phyloP scores from a whole-genome alignment of 495 filamentous ascomycete genomes.

The Penicillium ochrochloron region DNA sequence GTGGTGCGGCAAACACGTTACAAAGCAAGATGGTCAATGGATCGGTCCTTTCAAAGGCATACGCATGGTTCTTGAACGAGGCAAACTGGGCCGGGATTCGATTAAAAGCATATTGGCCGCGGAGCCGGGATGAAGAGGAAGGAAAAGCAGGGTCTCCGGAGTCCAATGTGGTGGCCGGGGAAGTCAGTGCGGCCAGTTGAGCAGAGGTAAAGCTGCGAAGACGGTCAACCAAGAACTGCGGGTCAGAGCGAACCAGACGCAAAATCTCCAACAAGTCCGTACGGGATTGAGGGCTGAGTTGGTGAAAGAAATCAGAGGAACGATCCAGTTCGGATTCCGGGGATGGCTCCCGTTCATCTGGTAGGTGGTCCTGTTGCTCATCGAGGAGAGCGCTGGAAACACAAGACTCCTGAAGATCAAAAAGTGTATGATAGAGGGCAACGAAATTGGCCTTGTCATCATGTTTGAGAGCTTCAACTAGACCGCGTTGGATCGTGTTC shows the following conservation, averaged over 20 bases:
- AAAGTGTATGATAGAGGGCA: constrained; percentile 81
- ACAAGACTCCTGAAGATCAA: constrained; percentile 87
- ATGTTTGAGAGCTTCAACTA: constrained; percentile 86
- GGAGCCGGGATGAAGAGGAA: constrained; percentile 67
- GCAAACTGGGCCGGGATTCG: constrained; percentile 63
- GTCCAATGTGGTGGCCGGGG: constrained; percentile 76
- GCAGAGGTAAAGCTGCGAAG: constrained; percentile 70
- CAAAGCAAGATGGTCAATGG: constrained; percentile 83
- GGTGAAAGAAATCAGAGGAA: constrained; percentile 75
- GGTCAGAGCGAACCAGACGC: constrained; percentile 78
- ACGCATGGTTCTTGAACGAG: constrained; percentile 48
- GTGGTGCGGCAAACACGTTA: constrained; percentile 73
- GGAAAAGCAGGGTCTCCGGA: constrained; percentile 81
- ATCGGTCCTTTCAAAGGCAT: constrained; percentile 85
- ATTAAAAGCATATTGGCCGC: constrained; percentile 56
- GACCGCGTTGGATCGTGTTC: constrained; percentile 75
- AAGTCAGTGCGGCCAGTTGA: constrained; percentile 75
- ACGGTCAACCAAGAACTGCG: constrained; percentile 82
- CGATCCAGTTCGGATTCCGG: constrained; percentile 40
- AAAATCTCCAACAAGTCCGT: constrained; percentile 79
- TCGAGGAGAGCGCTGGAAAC: constrained; percentile 60
- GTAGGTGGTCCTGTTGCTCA: constrained; percentile 48
- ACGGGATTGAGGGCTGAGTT: constrained; percentile 75
- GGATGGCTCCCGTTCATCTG: constrained; percentile 41
- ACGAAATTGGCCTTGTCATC: constrained; percentile 92